Percentiles rank a stretch among this genome's conserved stretches.
phyloP scores from a whole-genome alignment of 768 basidiomycete genomes.

The Austroboletus eburneus region DNA sequence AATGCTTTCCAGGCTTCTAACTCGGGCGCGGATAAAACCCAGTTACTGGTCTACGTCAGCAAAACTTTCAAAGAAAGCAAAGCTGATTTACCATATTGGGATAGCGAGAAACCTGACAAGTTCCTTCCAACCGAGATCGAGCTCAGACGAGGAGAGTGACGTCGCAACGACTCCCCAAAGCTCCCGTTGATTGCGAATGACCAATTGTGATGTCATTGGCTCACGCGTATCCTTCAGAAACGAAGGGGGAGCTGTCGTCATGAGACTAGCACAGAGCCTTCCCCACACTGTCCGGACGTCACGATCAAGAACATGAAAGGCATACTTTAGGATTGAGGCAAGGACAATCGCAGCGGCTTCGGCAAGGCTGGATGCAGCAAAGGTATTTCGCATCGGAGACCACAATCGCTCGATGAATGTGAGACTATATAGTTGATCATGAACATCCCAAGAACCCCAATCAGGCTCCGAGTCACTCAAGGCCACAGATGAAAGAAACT shows the following conservation, averaged over 20 bases:
- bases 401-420: conserved; percentile 44
- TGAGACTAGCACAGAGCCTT: conserved; percentile 44
- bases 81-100: conserved; percentile 42
- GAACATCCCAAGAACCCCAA: conserved; percentile 20
- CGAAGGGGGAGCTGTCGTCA: conserved; percentile 39
- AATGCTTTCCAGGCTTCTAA: conserved; percentile 39
- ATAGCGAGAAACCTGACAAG: conserved; percentile 42
- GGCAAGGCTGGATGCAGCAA: conserved; percentile 37
- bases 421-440: conserved; percentile 38
- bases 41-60: conserved; percentile 33
- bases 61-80: background rate
- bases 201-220: conserved; percentile 22
- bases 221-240: conserved; percentile 35
- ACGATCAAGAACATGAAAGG: conserved; percentile 39
- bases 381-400: conserved; percentile 48
- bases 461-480: conserved; percentile 5
- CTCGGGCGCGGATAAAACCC: conserved; percentile 43
- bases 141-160: conserved; percentile 25
- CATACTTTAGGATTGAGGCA: conserved; percentile 39
- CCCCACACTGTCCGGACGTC: conserved; percentile 44
- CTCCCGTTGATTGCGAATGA: conserved; percentile 29
- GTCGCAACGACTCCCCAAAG: conserved; percentile 47
- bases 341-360: conserved; percentile 46
- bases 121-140: conserved; percentile 36
- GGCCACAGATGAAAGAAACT: conserved; percentile 30